phyloP scores from a whole-genome alignment of 2,329 filamentous ascomycete species.

The Purpureocillium takamizusanense region DNA sequence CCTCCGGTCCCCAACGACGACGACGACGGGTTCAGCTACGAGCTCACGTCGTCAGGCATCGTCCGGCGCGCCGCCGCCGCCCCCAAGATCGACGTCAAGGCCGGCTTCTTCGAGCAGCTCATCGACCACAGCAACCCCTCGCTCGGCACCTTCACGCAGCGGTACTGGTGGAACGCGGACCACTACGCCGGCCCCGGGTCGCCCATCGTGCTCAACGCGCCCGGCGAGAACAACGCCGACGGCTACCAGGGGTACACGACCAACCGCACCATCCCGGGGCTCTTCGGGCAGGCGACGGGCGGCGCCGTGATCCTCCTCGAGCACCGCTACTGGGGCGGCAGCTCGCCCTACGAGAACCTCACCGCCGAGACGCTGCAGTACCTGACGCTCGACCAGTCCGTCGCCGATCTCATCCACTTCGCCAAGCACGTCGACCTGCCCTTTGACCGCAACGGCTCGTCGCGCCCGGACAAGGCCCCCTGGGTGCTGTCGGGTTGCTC shows the following conservation, averaged over 20 bases:
- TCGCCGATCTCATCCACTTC: constrained; percentile 72
- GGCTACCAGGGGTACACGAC: constrained; percentile 56
- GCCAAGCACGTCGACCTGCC: constrained; percentile 60
- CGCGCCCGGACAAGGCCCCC: constrained; percentile 55
- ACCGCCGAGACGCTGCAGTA: constrained; percentile 61
- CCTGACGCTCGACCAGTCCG: constrained; percentile 66
- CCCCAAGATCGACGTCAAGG: neutral
- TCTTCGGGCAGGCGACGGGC: constrained; percentile 56
- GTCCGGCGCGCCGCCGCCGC: too few relatives aligned
- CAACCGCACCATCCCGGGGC: constrained; percentile 59
- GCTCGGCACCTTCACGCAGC: constrained; percentile 54
- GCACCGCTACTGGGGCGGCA: constrained; percentile 74
- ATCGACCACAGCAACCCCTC: constrained; percentile 48
- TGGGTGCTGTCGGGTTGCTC: constrained; percentile 73
- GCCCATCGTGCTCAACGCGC: constrained; percentile 60
- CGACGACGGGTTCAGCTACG: too few relatives aligned
- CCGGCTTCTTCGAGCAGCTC: constrained; percentile 38
- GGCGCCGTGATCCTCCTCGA: constrained; percentile 71
- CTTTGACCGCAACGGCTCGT: constrained; percentile 53
- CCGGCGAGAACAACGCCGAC: constrained; percentile 54
- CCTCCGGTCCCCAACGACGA: too few relatives aligned
- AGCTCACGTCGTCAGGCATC: too few relatives aligned
- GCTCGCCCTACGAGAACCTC: constrained; percentile 56
- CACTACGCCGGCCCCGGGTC: constrained; percentile 68
- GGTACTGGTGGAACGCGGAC: constrained; percentile 72